Base-by-base conservation (phyloP, 768 basidiomycete species). In the Mrakia gelida region DNA sequence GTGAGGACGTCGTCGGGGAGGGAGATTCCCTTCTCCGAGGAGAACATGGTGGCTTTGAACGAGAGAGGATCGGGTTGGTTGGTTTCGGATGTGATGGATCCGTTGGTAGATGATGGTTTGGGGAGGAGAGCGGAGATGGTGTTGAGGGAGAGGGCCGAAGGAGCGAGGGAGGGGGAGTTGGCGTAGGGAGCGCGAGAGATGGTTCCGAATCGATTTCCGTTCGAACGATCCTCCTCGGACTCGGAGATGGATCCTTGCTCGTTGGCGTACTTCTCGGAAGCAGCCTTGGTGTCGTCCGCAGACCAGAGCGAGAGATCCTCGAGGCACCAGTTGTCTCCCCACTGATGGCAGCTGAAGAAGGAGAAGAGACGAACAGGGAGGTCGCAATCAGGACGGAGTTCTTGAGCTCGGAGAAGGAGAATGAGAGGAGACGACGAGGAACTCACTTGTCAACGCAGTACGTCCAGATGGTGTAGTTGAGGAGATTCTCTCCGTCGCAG, bases 261-360 rank as follows among this genome's bases (percentile, higher is more conserved):
- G 56, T 71, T 77, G 16, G n/a, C 43, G 7, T 71, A 23, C 59
- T 75, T 75, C 11, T 59, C 38, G 26, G 23, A 23, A 9, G 32
- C 70, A 4, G 67, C 78, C 30, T 71, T 71, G 28, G 78, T 79
- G 83, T 98, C 95, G 80, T 94, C 92, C 5, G 84, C 80, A 81
- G 91, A 91, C 92, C 92, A 98, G 21, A 98, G 80, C 80, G 92
- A 94, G 78, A 98, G 84, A 85, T 98, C 96, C 85, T 99, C 96
- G 85, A 92, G 89, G 83, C 98, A 95, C 96, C 95, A 99, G 0
- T 91, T 91, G 84, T 99, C 96, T 21, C 96, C 94, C 93, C 92
- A 97, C 82, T 89, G 86, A 82, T 98, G 93, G 34, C 87, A 87
- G 82, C 78, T 79, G 78, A 26, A 59, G 59, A 59, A 23, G 65